Evolutionary conservation across 306 rosid species (phyloP).

Genomic region (Trifolium subterraneum): DNA sequence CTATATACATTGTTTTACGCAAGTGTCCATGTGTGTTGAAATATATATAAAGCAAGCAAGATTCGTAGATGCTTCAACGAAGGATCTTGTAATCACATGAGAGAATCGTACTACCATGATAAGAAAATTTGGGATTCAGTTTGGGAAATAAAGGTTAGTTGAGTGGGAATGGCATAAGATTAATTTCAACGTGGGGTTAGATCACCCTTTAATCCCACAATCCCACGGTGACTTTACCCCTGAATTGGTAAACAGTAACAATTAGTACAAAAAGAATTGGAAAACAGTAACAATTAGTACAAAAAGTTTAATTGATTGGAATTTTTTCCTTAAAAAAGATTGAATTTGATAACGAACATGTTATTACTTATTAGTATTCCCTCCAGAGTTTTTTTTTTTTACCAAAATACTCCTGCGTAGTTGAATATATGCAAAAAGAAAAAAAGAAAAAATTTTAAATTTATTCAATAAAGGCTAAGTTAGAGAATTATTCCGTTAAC

Average conservation of each 20-base stretch:
- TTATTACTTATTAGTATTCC: not conserved
- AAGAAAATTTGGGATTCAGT: constrained; percentile 6
- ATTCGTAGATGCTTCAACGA: constrained; percentile 11
- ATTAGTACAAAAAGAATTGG: not conserved
- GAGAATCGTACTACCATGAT: constrained; percentile 14
- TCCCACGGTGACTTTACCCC: not conserved
- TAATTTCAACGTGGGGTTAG: not conserved
- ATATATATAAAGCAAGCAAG: constrained; percentile 14
- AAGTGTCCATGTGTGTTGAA: not conserved
- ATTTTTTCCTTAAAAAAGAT: not conserved
- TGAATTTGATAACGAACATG: not conserved
- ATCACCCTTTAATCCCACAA: constrained; percentile 6
- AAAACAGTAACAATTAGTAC: not conserved
- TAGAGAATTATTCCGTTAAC: no score
- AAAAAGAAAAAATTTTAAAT: no score
- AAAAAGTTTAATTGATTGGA: constrained; percentile 12
- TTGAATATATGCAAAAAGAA: no score
- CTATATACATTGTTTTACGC: not conserved
- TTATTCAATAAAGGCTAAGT: no score
- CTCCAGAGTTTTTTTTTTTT: no score
- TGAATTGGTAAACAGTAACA: not conserved
- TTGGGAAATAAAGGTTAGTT: not conserved
- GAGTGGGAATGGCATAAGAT: constrained; percentile 35
- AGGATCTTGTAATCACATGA: not conserved
- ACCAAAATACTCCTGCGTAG: no score